phyloP scores from a whole-genome alignment of 1,139 yeast species.

The Yarrowia galli region DNA sequence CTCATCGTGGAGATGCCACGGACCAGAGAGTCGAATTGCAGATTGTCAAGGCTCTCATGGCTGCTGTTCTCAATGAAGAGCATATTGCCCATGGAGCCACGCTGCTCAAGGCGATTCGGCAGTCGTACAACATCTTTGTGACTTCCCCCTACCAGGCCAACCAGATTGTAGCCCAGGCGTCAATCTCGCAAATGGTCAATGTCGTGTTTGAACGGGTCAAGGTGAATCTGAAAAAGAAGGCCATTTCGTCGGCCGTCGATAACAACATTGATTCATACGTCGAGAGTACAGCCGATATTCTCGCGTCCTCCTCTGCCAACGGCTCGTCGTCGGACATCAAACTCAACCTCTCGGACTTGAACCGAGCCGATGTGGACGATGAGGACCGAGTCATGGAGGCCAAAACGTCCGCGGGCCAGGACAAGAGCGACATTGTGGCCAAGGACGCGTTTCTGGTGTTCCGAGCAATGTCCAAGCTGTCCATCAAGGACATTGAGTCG shows the following conservation, averaged over 20 bases:
- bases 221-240: slow-evolving; percentile 39
- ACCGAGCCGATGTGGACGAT: slow-evolving; percentile 40
- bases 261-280: slow-evolving; percentile 37
- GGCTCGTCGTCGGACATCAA: slow-evolving; percentile 16
- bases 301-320: slow-evolving; percentile 22
- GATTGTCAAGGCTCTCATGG: slow-evolving; percentile 88
- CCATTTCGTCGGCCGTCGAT: not conserved
- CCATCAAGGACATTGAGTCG: slow-evolving; percentile 79
- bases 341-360: slow-evolving; percentile 3
- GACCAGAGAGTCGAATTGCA: slow-evolving; percentile 89
- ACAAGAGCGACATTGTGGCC: slow-evolving; percentile 71
- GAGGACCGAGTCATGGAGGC: slow-evolving; percentile 44
- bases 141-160: slow-evolving; percentile 80
- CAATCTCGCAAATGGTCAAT: slow-evolving; percentile 87
- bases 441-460: slow-evolving; percentile 93
- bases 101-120: slow-evolving; percentile 87
- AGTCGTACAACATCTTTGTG: slow-evolving; percentile 89
- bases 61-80: slow-evolving; percentile 79
- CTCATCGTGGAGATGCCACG: slow-evolving; percentile 91
- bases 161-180: slow-evolving; percentile 95
- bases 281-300: slow-evolving; percentile 38
- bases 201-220: slow-evolving; percentile 82
- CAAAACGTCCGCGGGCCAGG: slow-evolving; percentile 47
- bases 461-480: slow-evolving; percentile 92
- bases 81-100: slow-evolving; percentile 93